Base-by-base conservation (phyloP, 768 basidiomycete genomes). In the Neoboletus brunneissimus region DNA sequence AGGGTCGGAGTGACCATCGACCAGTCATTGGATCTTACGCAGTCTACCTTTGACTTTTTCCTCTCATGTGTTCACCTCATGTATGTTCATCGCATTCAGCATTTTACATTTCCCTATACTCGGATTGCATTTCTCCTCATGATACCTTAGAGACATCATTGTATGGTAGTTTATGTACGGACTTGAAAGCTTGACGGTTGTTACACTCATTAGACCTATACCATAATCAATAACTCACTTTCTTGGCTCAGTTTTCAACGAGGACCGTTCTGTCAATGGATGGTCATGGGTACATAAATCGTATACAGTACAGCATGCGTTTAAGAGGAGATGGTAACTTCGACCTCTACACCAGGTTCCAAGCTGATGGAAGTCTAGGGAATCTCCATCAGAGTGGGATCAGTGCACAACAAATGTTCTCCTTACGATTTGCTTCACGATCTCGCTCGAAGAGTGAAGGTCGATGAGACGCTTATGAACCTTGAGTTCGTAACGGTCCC, bases 391-490 rank as follows among this genome's bases (percentile, higher is more conserved):
- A 60, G 60, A 25, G 53, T 25, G 43, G 18, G 38, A 31, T 46
- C 43, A 43, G 18, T 40, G 20, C 18, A 54, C 31, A 35, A 54
- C n/a, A 34, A 37, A 52, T 11, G 16, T n/a, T 18, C 46, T 23
- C 80, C 93, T 71, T 65, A 98, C 96, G 71, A 99, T 99, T 79
- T 98, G 96, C 85, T 98, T 99, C 80, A 99, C 97, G 64, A 98
- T 90, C 79, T 98, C 97, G 73, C 91, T 91, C 60, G 95, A 96
- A 50, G 97, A 95, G 82, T 96, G 93, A 66, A 99, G 81, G 81
- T 99, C 97, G 70, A 99, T 98, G 74, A 99, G 83, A 70, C 97
- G 91, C 81, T 99, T 99, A 88, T 99, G 96, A 60, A 99, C 82
- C 82, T 95, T 95, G 79, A 99, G 88, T 79, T 99, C 96, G 79